A percentile compares a stretch with the other conserved stretches of the same genome.
Evolutionary conservation across 129 eudicot genomes (phyloP).

Genomic region (Solidago caesia): DNA sequence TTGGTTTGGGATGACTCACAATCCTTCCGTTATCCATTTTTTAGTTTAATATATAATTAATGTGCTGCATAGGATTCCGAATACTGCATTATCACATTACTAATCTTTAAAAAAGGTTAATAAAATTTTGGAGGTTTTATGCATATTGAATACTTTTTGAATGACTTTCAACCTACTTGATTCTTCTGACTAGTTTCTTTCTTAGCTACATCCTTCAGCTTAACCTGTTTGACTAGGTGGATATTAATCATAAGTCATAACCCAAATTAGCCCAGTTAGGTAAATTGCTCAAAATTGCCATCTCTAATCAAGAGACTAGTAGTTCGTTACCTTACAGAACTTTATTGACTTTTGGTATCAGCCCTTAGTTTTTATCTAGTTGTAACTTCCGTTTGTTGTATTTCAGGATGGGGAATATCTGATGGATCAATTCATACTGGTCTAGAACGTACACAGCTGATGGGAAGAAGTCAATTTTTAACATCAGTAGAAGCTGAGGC

Average conservation of each 20-base stretch:
- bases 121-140: background rate
- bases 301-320: background rate
- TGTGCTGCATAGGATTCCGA: background rate
- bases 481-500: conserved; percentile 56
- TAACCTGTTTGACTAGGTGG: background rate
- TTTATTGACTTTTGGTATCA: background rate
- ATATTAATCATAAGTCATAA: background rate
- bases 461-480: conserved; percentile 85
- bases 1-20: background rate
- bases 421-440: conserved; percentile 69
- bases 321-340: background rate
- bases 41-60: background rate
- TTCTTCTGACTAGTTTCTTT: background rate
- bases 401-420: conserved; percentile 80
- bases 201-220: background rate
- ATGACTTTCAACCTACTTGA: background rate
- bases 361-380: background rate
- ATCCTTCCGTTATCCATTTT: background rate
- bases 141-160: background rate
- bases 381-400: conserved; percentile 8
- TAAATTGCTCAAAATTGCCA: background rate
- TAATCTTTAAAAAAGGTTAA: background rate
- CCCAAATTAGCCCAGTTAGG: background rate
- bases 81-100: background rate
- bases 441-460: conserved; percentile 64